A percentile compares a stretch with the other conserved stretches of the same genome.
These are phyloP conservation scores for Phytopythium oedochilum DNA, from an alignment of 352 stramenopile species.

Conservation along the genomic window DNA sequence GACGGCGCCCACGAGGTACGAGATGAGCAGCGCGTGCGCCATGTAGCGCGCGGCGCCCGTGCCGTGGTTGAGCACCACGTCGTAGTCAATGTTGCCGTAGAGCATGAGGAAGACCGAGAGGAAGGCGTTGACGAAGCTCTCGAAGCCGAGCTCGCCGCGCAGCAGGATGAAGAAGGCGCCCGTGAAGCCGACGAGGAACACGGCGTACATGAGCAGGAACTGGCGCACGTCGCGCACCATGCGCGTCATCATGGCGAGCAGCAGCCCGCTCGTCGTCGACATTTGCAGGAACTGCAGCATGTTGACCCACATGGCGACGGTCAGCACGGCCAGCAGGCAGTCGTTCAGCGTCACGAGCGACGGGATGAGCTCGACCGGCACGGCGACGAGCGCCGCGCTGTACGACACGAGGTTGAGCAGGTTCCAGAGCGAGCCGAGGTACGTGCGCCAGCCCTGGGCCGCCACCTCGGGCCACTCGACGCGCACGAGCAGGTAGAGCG, in stretches of 20 bases:
- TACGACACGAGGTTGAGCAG: slow-evolving; percentile 51
- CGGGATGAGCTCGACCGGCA: slow-evolving; percentile 43
- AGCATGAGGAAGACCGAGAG: slow-evolving; percentile 76
- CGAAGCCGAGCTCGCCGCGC: slow-evolving; percentile 42
- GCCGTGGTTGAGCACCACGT: slow-evolving; percentile 25
- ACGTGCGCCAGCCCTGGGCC: slow-evolving; percentile 32
- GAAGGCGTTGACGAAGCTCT: slow-evolving; percentile 57
- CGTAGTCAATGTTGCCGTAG: slow-evolving; percentile 60
- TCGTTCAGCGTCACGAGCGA: slow-evolving; percentile 29
- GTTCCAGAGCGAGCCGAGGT: slow-evolving; percentile 63
- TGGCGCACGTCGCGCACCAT: slow-evolving; percentile 66
- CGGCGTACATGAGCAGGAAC: slow-evolving; percentile 65
- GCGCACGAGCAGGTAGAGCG: slow-evolving; percentile 41
- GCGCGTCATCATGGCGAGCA: slow-evolving; percentile 77
- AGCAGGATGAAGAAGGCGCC: slow-evolving; percentile 72
- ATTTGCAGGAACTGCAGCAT: slow-evolving; percentile 69
- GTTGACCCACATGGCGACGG: slow-evolving; percentile 63
- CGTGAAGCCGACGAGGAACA: slow-evolving; percentile 69
- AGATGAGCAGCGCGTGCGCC: slow-evolving; percentile 45
- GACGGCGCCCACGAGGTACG: slow-evolving; percentile 46
- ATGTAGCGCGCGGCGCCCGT: slow-evolving; percentile 44
- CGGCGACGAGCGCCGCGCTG: slow-evolving; percentile 31
- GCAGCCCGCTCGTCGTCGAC: slow-evolving; percentile 43
- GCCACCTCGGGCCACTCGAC: slow-evolving; percentile 47
- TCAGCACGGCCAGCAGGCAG: slow-evolving; percentile 46